Evolutionary conservation across 2,329 filamentous ascomycete genomes (phyloP), one percentile per base, ranked within the genome.

Genomic region (Endocalyx cinctus): DNA sequence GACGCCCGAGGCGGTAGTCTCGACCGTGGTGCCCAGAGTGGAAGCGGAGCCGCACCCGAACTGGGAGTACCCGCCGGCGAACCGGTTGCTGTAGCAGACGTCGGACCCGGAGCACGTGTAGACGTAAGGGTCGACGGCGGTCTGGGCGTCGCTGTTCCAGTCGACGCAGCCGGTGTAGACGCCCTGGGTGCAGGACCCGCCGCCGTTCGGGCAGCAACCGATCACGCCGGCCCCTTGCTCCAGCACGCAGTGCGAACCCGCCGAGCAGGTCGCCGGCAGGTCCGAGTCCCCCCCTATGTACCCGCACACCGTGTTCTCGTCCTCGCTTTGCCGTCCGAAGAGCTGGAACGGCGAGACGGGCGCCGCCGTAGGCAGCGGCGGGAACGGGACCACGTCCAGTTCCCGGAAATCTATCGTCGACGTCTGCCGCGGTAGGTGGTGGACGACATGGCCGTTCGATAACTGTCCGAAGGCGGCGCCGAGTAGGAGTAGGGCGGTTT

Each of bases 111-210:
- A 42, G 51, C 75, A 79, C 8, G 73, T 76, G 46, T 62, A 78
- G 19, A 78, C 59, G 39, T 77, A 77, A 0, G 74, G 74, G 42
- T 79, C 67, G 34, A 67, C 58, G 35, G 65, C 69, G 4, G 64
- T 69, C 47, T 74, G 70, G 2, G 66, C 57, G 4, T 59, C 59
- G 35, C 66, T 74, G 44, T 67, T 69, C 31, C 49, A 47, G 46
- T 79, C 75, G 26, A 77, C 70, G 38, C 75, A 79, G 25, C 62
- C 66, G 3, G 74, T 79, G 50, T 67, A 79, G 25, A 79, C 67
- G 33, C 75, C 75, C 4, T 63, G 59, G 2, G 69, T 71, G 51
- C 75, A 79, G 6, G 64, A 47, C n/a, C n/a, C n/a, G 3, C 57
- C 64, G 11, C 60, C 64, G 43, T 78, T 62, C 1, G 74, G 73